phyloP scores from a whole-genome alignment of 2,329 filamentous ascomycete species.

The Aspergillus piperis region DNA sequence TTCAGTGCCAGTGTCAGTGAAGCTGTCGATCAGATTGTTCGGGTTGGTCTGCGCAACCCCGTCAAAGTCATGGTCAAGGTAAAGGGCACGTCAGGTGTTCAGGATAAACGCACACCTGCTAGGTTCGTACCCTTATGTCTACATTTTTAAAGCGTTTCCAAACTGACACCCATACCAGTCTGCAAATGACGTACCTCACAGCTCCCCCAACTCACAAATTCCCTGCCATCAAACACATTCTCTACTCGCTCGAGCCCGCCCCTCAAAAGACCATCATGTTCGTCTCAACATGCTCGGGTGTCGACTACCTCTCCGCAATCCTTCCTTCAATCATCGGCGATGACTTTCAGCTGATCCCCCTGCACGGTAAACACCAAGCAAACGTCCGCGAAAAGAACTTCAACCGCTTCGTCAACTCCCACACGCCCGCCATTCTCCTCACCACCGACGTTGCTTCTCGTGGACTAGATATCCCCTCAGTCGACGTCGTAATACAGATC shows the following conservation, averaged over 20 bases:
- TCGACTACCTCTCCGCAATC: conserved; percentile 88
- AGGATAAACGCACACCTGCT: conserved; percentile 86
- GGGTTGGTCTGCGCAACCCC: conserved; percentile 88
- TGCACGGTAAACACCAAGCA: conserved; percentile 90
- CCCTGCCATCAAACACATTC: conserved; percentile 69
- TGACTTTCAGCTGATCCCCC: conserved; percentile 69
- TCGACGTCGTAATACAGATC: conserved; percentile 87
- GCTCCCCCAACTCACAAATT: conserved; percentile 78
- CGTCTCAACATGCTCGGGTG: conserved; percentile 87
- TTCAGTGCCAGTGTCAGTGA: conserved; percentile 97
- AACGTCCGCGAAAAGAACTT: conserved; percentile 90
- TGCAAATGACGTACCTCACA: conserved; percentile 86
- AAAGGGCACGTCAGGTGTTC: conserved; percentile 69
- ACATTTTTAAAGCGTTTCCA: too few relatives aligned
- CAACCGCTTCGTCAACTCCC: conserved; percentile 71
- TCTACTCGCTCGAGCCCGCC: conserved; percentile 67
- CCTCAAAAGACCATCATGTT: conserved; percentile 90
- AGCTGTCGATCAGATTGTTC: conserved; percentile 87
- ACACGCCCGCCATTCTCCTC: conserved; percentile 76
- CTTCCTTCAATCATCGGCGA: conserved; percentile 71
- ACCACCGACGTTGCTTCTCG: conserved; percentile 92
- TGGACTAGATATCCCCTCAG: conserved; percentile 86
- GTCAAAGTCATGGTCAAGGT: conserved; percentile 95
- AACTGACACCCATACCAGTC: conserved; percentile 46
- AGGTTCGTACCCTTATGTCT: conserved; percentile 47